Base-by-base conservation (phyloP, 331 rosid genomes). In the Cydonia oblonga region DNA sequence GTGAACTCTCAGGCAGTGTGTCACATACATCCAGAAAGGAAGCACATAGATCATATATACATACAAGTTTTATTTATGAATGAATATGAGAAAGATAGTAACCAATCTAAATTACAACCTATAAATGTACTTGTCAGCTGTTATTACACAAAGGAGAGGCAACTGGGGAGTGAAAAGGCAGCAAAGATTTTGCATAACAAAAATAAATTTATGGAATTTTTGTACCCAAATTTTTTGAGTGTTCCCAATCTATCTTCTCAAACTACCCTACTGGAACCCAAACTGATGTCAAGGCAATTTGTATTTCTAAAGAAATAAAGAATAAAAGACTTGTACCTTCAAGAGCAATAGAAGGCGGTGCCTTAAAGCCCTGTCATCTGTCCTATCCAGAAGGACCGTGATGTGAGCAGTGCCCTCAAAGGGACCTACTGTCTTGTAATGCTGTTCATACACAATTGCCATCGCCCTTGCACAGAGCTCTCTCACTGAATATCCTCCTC, bases 401-500 rank as follows among this genome's bases (percentile, higher is more conserved):
- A 81, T 86, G 82, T 91, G 99, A 84, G 99, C 86, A 79, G 97
- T 84, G 72, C 99, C 99, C 83, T 77, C 96, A 85, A 95, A 95
- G 54, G 96, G 90, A 75, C 99, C 99, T 65, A 95, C 80, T 40
- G 93, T 84, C 61, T 79, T 88, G 86, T 78, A 85, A 81, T 95
- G 99, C 75, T 95, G 96, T 82, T 95, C 99, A 76, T 95, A 95
- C 38, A 95, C 99, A 80, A 89, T 91, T 61, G 99, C 80, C 99
- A 95, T 95, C 72, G 99, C 97, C 78, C 99, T 91, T 28, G 99
- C 97, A 83, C 97, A 95, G 74, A 95, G 97, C 85, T 95, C 99
- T 73, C 99, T 84, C 71, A 95, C 99, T 58, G 99, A 93, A 80
- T 82, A 89, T 28, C 97, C 99, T 40, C 99, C 99, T 35, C 97